Evolutionary conservation across 2,329 filamentous ascomycete species (phyloP), one percentile per base, ranked within the genome.

Genomic region (Alternaria consortialis): DNA sequence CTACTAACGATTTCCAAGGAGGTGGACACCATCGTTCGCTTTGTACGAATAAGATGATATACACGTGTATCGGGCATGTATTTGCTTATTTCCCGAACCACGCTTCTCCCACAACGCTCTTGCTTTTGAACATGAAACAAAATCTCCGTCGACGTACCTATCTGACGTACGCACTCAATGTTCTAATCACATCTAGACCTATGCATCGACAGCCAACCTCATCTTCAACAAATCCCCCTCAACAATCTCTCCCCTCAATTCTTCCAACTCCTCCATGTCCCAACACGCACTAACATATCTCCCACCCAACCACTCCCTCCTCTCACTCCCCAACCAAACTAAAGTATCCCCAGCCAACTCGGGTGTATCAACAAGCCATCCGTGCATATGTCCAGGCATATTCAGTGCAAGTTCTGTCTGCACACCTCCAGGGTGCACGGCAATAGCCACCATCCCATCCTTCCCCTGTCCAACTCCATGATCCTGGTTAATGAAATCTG

Each of bases 401-500:
- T 12, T 31, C 7, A 46, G 11, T 5, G 46, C 53, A 32, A 70
- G 44, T 6, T 65, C 61, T 0, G 66, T 69, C 52, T 47, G 52
- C 5, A 77, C 61, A 20, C 55, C 64, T 1, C 74, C 74, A 1
- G 74, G 73, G 56, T 77, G 73, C 5, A 76, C 58, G 0, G 59
- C 58, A 46, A 66, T 62, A 12, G 62, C 67, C 4, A 71, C 23
- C 2, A 76, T 58, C 9, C 65, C 71, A 15, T 72, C 58, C 1
- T 58, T 64, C 0, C 57, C 54, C 12, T 54, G 36, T 0, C 27
- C 27, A 6, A 29, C 8, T 1, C 66, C 65, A 44, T 77, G 60
- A 15, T 87, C 85, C 0, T 73, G 73, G 43, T 79, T 74, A 8
- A 85, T 60, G 58, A 80, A 82, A 66, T 87, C 85, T 0, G 81